Percentiles rank a stretch among this genome's conserved stretches.
Evolutionary conservation across 192 early-diverging fungal genomes (phyloP).

Genomic region (Coemansia guatemalensis): DNA sequence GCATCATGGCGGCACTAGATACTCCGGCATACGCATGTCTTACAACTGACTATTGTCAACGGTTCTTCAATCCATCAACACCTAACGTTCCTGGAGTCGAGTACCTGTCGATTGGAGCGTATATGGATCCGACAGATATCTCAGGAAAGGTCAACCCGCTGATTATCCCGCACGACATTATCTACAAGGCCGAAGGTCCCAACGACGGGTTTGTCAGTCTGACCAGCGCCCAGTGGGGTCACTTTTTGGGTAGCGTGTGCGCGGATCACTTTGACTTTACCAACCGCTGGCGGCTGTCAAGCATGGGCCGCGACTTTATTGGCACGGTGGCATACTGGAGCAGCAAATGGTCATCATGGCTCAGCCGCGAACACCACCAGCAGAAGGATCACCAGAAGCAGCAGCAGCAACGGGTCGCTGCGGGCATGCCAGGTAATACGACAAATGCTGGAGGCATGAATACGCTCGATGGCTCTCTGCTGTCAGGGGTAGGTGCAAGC

Average conservation of each 20-base stretch:
- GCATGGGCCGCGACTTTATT: slow-evolving; percentile 42
- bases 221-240: slow-evolving; percentile 83
- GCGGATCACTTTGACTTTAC: slow-evolving; percentile 92
- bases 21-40: slow-evolving; percentile 90
- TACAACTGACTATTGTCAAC: slow-evolving; percentile 80
- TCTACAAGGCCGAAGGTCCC: slow-evolving; percentile 74
- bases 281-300: slow-evolving; percentile 44
- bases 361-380: slow-evolving; percentile 12
- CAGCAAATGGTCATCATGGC: slow-evolving; percentile 47
- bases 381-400: too few relatives aligned
- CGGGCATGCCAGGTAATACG: not conserved
- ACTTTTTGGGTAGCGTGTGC: slow-evolving; percentile 75
- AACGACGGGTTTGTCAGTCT: slow-evolving; percentile 93
- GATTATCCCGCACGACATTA: slow-evolving; percentile 75
- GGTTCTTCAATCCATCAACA: slow-evolving; percentile 86
- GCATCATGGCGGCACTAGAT: slow-evolving; percentile 74
- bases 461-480: not conserved
- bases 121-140: slow-evolving; percentile 65
- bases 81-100: slow-evolving; percentile 72
- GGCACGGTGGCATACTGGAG: slow-evolving; percentile 41
- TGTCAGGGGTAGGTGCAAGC: slow-evolving; percentile 2
- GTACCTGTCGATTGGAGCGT: slow-evolving; percentile 82
- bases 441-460: not conserved
- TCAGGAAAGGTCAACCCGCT: slow-evolving; percentile 67
- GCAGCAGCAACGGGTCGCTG: not conserved